Conservation (phyloP, 208 protist genomes). For the Leptomonas pyrrhocoris region DNA sequence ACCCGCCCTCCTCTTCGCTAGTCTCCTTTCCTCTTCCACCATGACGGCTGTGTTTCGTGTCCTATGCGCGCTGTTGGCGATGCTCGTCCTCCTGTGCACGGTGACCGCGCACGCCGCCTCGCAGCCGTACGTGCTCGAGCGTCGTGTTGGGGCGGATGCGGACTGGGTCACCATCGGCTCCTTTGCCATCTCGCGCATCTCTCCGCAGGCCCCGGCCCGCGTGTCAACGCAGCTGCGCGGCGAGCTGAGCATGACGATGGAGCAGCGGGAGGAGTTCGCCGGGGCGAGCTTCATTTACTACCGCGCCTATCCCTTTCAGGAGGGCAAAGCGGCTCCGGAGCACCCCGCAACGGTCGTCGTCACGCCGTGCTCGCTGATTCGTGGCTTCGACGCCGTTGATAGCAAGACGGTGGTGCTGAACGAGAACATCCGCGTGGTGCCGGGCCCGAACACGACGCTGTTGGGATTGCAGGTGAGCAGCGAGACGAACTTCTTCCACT, state of each 20-base stretch:
- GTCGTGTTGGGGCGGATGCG: constrained; percentile 49
- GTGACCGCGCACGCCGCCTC: constrained; percentile 35
- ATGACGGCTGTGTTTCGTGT: constrained; percentile 8
- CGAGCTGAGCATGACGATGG: constrained; percentile 21
- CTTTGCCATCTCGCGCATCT: constrained; percentile 60
- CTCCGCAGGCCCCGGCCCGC: constrained; percentile 46
- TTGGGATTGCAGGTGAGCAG: constrained; percentile 76
- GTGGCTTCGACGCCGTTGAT: constrained; percentile 83
- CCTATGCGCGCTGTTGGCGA: constrained; percentile 24
- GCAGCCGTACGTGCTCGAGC: constrained; percentile 73
- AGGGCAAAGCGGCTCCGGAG: constrained; percentile 16
- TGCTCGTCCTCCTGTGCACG: constrained; percentile 24
- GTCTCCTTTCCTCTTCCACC: constrained; percentile 9
- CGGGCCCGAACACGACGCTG: constrained; percentile 55
- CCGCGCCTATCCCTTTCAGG: constrained; percentile 47
- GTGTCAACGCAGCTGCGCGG: constrained; percentile 41
- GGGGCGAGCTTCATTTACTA: constrained; percentile 74
- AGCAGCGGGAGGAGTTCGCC: constrained; percentile 54
- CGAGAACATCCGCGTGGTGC: constrained; percentile 67
- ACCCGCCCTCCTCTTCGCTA: background rate
- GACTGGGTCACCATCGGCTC: constrained; percentile 57
- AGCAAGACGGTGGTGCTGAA: constrained; percentile 70
- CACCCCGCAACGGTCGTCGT: constrained; percentile 51
- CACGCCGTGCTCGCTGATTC: constrained; percentile 82
- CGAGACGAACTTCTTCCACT: constrained; percentile 86